Evolutionary conservation across 331 rosid species (phyloP), one percentile per base, ranked within the genome.

Genomic region (Quercus lobata): DNA sequence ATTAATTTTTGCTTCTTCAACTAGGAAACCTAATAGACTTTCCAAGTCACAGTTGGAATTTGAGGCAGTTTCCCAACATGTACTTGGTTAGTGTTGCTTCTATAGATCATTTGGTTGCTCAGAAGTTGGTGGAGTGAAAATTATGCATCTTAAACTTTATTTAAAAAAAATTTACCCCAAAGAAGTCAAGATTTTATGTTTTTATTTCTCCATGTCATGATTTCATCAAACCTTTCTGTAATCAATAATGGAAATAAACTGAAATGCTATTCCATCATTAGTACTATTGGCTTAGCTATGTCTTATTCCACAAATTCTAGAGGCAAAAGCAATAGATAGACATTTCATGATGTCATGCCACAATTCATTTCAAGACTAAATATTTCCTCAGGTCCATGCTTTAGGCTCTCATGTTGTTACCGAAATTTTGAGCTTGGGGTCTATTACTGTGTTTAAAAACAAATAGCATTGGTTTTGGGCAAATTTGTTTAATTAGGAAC

Each of bases 61-160:
- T 6, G 41, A 35, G 41, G 9, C 9, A 37, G 2, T 37, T 37
- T 37, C 10, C 10, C 44, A 37, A 37, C 44, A 37, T 35, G 0
- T n/a, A n/a, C 30, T 5, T 61, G 94, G 96, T 86, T 25, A 61
- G 35, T 61, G 34, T 61, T 25, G 4, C 35, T 4, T 61, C 1
- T 61, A 10, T 61, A 30, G 32, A 17, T 60, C 68, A 60, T 60
- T 24, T 60, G 68, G 68, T 60, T 60, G 29, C 68, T 60, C 29
- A 60, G 15, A 22, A 22, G 25, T 1, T 29, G 41, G 15, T 63
- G 70, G 9, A 63, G 53, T 46, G 41, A 63, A 63, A 16, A 29
- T 29, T 16, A 15, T 30, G 3, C 71, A 29, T 30, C 46, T 63
- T 63, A 16, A 63, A 63, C 44, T 37, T 37, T 63, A 63, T 29